A percentile compares a stretch with the other conserved stretches of the same genome.
Evolutionary conservation across 2,329 filamentous ascomycete species (phyloP).

Genomic region (Endothia cerciana): DNA sequence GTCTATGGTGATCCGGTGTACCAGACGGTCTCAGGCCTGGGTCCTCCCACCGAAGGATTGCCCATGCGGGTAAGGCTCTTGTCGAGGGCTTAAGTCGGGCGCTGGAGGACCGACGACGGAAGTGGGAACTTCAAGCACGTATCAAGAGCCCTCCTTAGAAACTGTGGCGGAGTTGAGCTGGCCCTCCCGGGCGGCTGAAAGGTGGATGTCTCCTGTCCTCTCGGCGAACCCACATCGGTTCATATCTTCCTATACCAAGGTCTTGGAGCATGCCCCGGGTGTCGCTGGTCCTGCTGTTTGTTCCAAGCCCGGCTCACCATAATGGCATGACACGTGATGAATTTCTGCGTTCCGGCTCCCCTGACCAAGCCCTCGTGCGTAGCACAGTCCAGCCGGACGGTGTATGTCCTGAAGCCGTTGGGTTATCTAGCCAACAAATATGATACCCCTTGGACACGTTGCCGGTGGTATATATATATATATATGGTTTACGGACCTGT

Average conservation of each 20-base stretch:
- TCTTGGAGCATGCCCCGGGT: no score
- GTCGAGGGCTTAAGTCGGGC: neutral
- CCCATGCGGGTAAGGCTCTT: slow-evolving; percentile 14
- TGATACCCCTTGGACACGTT: neutral
- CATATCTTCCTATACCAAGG: no score
- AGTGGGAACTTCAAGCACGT: neutral
- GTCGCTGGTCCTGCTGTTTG: no score
- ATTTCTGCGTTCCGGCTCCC: no score
- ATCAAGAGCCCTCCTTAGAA: neutral
- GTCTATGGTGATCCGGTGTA: slow-evolving; percentile 19
- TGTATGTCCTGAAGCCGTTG: neutral
- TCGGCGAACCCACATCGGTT: no score
- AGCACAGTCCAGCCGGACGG: neutral
- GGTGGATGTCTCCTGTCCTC: no score
- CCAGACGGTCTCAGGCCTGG: slow-evolving; percentile 13
- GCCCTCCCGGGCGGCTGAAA: no score
- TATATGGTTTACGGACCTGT: neutral
- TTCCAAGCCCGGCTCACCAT: no score
- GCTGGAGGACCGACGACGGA: neutral
- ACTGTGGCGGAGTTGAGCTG: no score
- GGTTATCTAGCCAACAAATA: neutral
- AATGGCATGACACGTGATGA: no score
- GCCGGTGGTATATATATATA: neutral
- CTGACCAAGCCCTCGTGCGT: no score
- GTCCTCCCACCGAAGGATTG: slow-evolving; percentile 12